Evolutionary conservation across 768 basidiomycete genomes (phyloP), one percentile per base, ranked within the genome.

Genomic region (Mycena filopes): DNA sequence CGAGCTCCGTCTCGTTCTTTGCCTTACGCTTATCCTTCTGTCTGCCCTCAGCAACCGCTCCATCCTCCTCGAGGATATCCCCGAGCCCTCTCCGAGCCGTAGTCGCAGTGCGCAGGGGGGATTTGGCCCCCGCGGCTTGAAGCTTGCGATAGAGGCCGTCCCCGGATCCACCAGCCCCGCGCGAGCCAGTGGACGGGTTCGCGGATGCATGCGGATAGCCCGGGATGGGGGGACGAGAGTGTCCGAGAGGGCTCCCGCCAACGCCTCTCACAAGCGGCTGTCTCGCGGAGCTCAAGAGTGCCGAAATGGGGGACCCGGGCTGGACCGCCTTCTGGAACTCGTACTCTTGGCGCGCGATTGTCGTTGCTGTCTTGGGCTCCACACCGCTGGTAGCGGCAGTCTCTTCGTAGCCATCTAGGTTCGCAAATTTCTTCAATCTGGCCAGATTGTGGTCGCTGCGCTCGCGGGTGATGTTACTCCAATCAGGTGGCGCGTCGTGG

Each of bases 241-340:
- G 50, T 43, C 69, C 46, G 54, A 66, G 45, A 58, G 73, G 69
- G 29, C 78, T 73, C 11, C 73, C 71, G 20, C 77, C 81, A 23
- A 81, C 84, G 21, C 83, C 84, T 78, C 95, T 91, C 53, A 97
- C 80, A 42, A 98, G 81, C 0, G 96, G 96, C 76, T 95, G 93
- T 62, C 91, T 85, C 8, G 96, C 96, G 3, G 94, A 95, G 70
- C 87, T 91, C 71, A 99, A 85, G 51, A 99, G 80, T 3, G 94
- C 94, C 29, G 94, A 93, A 64, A 99, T 96, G 0, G 98, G 98
- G 66, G 92, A 94, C 45, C 94, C 95, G 8, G 96, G 97, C 73
- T 96, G 94, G 1, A 99, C 94, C 2, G 96, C 98, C 72, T 92
- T 90, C 81, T 93, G 91, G 89, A 99, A 98, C 77, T 99, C 98